These are phyloP conservation scores for Alternaria longipes DNA, from an alignment of 2,329 filamentous ascomycete species.

Conservation along the genomic window DNA sequence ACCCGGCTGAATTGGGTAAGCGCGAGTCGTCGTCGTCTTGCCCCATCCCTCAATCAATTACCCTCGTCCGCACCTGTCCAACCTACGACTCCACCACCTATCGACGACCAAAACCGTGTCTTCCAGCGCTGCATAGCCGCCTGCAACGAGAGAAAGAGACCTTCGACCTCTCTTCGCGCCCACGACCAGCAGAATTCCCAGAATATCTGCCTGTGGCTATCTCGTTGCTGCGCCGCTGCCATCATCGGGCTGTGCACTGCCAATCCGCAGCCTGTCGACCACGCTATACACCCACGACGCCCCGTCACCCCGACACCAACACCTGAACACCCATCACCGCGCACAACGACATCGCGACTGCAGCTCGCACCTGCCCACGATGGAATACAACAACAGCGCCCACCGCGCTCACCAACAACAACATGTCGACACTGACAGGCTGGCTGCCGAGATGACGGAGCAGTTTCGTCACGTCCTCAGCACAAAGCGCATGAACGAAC, in stretches of 20 bases:
- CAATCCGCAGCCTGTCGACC: constrained; percentile 25
- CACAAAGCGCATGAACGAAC: constrained; percentile 85
- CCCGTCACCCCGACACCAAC: constrained; percentile 21
- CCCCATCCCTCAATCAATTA: constrained; percentile 26
- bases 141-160: constrained; percentile 12
- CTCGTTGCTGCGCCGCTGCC: constrained; percentile 30
- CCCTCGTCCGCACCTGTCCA: constrained; percentile 22
- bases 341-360: constrained; percentile 23
- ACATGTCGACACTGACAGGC: constrained; percentile 40
- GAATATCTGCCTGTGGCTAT: constrained; percentile 23
- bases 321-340: constrained; percentile 15
- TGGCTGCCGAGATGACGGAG: constrained; percentile 78
- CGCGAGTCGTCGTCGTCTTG: constrained; percentile 21
- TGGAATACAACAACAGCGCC: constrained; percentile 48
- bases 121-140: constrained; percentile 18
- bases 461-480: constrained; percentile 89
- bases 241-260: constrained; percentile 35
- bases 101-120: constrained; percentile 13
- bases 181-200: constrained; percentile 12
- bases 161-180: constrained; percentile 6
- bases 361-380: constrained; percentile 35
- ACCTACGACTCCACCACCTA: constrained; percentile 16
- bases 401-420: constrained; percentile 34
- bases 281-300: constrained; percentile 17
- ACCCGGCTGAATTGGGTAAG: constrained; percentile 21